These are phyloP conservation scores for Cercospora nicotianae DNA, from an alignment of 2,329 filamentous ascomycete genomes.

Conservation along the genomic window DNA sequence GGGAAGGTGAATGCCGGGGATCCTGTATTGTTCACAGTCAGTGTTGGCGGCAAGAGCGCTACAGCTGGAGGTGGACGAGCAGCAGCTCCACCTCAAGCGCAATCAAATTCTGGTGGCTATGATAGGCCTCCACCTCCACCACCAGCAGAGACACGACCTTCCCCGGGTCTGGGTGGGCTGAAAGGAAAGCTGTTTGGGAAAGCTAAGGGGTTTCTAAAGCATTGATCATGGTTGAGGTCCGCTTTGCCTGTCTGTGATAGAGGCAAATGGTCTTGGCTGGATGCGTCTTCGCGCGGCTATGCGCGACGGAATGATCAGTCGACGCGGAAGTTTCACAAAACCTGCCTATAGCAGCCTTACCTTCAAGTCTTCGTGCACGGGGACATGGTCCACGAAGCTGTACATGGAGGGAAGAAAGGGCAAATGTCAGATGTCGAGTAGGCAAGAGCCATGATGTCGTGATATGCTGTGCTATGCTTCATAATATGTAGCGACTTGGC, in stretches of 20 bases:
- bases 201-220: slow-evolving; percentile 5
- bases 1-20: slow-evolving; percentile 53
- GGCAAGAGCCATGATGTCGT: not conserved
- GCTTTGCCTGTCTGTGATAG: too few relatives aligned
- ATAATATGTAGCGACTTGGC: not conserved
- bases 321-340: too few relatives aligned
- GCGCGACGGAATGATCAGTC: too few relatives aligned
- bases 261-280: too few relatives aligned
- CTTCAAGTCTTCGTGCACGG: too few relatives aligned
- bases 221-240: not conserved
- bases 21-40: slow-evolving; percentile 45
- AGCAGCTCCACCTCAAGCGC: not conserved
- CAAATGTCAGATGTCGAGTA: not conserved
- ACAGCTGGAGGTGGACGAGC: slow-evolving; percentile 10
- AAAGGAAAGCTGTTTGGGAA: slow-evolving; percentile 8
- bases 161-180: not conserved
- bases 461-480: slow-evolving; percentile 1
- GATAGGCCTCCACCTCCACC: slow-evolving; percentile 24
- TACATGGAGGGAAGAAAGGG: too few relatives aligned
- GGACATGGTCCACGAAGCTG: too few relatives aligned
- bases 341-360: too few relatives aligned
- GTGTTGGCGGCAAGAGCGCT: slow-evolving; percentile 26
- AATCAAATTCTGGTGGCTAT: slow-evolving; percentile 14
- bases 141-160: slow-evolving; percentile 13
- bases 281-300: too few relatives aligned